Conservation (phyloP, 2,329 filamentous ascomycete species). For the Metarhizium rileyi region DNA sequence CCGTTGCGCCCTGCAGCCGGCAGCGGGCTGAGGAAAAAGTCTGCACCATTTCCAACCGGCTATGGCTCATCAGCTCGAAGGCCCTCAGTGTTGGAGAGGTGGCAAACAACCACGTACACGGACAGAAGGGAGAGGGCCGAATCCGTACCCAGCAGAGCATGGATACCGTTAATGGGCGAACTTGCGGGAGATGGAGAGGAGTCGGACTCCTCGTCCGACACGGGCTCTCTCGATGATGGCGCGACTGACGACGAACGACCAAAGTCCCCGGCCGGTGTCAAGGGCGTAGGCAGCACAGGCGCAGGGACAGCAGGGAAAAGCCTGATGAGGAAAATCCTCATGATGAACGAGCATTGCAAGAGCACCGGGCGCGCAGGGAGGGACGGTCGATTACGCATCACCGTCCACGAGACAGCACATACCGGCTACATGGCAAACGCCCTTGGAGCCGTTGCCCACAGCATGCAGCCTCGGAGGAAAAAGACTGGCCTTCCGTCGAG, state of each 20-base stretch:
- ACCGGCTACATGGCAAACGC: constrained; percentile 66
- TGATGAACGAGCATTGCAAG: constrained; percentile 49
- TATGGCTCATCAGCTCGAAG: neutral
- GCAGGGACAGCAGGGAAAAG: neutral
- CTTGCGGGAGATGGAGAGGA: neutral
- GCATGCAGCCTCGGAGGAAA: constrained; percentile 11
- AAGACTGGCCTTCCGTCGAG: neutral
- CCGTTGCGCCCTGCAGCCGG: neutral
- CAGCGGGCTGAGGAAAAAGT: neutral
- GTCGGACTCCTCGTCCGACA: constrained; percentile 4
- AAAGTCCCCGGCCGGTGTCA: neutral
- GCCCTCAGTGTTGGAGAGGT: constrained; percentile 3
- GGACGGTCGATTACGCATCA: constrained; percentile 64
- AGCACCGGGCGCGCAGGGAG: constrained; percentile 56
- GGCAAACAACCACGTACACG: constrained; percentile 3
- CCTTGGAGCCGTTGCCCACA: constrained; percentile 52
- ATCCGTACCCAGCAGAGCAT: constrained; percentile 7
- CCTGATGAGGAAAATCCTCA: constrained; percentile 1
- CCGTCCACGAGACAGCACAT: constrained; percentile 59
- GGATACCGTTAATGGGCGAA: constrained; percentile 3
- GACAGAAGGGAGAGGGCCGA: constrained; percentile 4
- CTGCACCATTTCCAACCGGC: neutral
- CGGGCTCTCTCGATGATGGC: neutral
- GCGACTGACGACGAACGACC: neutral
- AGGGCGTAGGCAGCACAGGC: neutral